Evolutionary conservation across 148 eudicot species (phyloP).

Genomic region (Camellia granthamiana): DNA sequence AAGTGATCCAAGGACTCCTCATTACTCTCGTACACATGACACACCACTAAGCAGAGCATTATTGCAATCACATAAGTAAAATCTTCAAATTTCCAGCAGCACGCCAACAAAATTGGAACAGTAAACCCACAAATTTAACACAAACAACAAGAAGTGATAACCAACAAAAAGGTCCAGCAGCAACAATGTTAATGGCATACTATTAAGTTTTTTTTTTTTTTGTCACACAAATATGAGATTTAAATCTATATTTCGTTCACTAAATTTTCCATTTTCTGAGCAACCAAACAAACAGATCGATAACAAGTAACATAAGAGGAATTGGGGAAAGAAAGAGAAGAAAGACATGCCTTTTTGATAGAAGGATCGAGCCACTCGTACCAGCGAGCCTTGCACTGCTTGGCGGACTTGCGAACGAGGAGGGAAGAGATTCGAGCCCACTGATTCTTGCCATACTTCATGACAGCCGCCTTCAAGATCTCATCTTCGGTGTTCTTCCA

Average conservation of each 20-base stretch:
- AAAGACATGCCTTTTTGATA: constrained; percentile 64
- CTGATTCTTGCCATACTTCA: constrained; percentile 96
- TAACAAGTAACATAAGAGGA: background rate
- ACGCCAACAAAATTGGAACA: background rate
- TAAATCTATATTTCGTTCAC: too few species aligned
- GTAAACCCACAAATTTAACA: background rate
- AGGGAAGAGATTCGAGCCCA: constrained; percentile 95
- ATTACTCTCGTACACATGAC: background rate
- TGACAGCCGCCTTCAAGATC: constrained; percentile 88
- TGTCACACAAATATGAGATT: too few species aligned
- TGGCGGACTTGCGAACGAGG: constrained; percentile 88
- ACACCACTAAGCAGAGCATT: background rate
- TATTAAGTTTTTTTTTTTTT: too few species aligned
- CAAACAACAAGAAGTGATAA: background rate
- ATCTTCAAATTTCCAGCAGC: background rate
- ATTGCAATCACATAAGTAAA: background rate
- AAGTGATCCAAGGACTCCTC: too few species aligned
- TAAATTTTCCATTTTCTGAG: too few species aligned
- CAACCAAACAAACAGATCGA: too few species aligned
- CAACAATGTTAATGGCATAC: background rate
- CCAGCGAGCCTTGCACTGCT: constrained; percentile 98
- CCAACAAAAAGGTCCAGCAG: background rate
- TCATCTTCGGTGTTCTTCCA: constrained; percentile 99
- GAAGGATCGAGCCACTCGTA: constrained; percentile 99
- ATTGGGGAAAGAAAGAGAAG: background rate